Evolutionary conservation across 352 stramenopile species (phyloP), one percentile per base, ranked within the genome.

Genomic region (Saprolegnia diclina): DNA sequence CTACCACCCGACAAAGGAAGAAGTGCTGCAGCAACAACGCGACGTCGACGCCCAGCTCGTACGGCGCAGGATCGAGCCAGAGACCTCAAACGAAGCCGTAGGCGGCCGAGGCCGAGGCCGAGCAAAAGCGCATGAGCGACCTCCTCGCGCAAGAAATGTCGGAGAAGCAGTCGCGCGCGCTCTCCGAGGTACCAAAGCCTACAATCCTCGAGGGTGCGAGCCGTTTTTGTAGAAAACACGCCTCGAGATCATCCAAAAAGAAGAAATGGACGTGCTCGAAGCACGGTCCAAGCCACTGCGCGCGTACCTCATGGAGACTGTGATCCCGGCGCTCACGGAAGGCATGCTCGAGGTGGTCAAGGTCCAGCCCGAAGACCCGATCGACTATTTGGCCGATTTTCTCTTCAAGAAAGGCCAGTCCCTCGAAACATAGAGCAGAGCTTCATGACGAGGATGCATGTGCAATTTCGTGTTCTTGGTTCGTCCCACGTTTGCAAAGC

Each of bases 291-390:
- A 94, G 65, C 87, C 88, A 11, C 67, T 94, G 54, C 79, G 85
- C 5, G 79, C 80, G 24, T 96, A 91, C 72, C 75, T 96, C 18
- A 91, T 94, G 81, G 79, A 94, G 71, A 90, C 82, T 0, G 85
- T 95, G 44, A 77, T 96, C 24, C 87, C 88, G 26, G 83, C 83
- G 13, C 77, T 96, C 22, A 94, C 87, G 0, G 79, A 92, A 74
- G 85, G 83, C 10, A 91, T 95, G 79, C 77, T 95, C 21, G 85
- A 96, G 73, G 80, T 93, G n/a, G 84, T 91, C 67, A 90, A 91
- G 35, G 82, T 92, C 44, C 83, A 94, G 74, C 86, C 87, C 0
- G 78, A 87, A 21, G 86, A 96, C 64, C 87, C 89, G 42, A 90
- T 95, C 64, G 87, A 95, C 74, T 95, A 91, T 59, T 75, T 96